Evolutionary conservation across 2,329 filamentous ascomycete species (phyloP), one percentile per base, ranked within the genome.

Genomic region (Periconia digitata): DNA sequence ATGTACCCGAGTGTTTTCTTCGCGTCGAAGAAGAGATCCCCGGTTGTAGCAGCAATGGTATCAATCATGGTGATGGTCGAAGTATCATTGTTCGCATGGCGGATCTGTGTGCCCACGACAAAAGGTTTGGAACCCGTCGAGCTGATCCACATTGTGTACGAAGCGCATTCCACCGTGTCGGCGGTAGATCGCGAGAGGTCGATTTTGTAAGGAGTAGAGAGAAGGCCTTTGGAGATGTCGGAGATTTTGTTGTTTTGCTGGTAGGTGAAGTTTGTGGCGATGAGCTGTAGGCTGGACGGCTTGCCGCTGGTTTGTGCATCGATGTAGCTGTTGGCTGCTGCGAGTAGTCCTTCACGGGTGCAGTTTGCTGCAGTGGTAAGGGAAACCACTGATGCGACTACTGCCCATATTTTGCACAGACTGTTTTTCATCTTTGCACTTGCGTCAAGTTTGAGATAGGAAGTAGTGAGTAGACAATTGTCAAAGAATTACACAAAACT

Each of bases 11-110:
- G 51, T 1, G 63, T 64, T 20, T 65, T 60, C 15, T 50, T 54
- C 8, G 64, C 62, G 37, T 66, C 49, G 47, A 67, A 67, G 46
- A 67, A 67, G 2, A 67, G 43, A 44, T 65, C 61, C 8, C 60
- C 61, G 3, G 61, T 67, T 2, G 61, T 64, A 2, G 64, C 61
- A 27, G 62, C 54, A 21, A 67, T 52, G 2, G 62, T 63, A 29
- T 67, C 64, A 23, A 67, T 62, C 41, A 58, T 55, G 15, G 50
- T 48, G 24, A 64, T 64, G 3, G 49, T 47, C 5, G 43, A 47
- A 13, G 61, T 64, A 21, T 64, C 54, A 44, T 62, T 60, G 21
- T 58, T 44, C 1, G 40, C 32, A 40, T 65, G 62, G 6, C 58
- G 48, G 34, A 65, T 56, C 43, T 67, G 63, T 5, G 63, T 64